Evolutionary conservation across 1,284 basidiomycete genomes (phyloP).

Genomic region (Erythrobasidium hasegawianum): DNA sequence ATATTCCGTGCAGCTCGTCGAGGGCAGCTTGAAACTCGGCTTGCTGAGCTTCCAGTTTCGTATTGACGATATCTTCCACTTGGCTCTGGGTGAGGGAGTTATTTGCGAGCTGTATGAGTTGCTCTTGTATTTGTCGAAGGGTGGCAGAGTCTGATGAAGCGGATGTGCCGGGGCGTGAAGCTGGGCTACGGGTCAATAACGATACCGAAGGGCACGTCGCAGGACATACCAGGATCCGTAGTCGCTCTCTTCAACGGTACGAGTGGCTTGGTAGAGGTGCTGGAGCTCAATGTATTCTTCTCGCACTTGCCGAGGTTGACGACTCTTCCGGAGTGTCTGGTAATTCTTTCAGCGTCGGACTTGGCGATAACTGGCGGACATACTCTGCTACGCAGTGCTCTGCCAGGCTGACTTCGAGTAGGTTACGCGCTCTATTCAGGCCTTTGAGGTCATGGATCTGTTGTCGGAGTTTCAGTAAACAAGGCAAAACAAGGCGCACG

Average conservation of each 20-base stretch:
- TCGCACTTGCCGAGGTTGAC: conserved; percentile 17
- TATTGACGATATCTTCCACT: conserved; percentile 18
- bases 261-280: conserved; percentile 11
- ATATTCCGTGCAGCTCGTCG: conserved; percentile 12
- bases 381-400: conserved; percentile 26
- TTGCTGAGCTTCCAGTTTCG: conserved; percentile 18
- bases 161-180: background rate
- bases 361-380: no score
- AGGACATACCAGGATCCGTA: background rate
- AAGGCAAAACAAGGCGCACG: background rate
- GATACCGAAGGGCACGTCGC: background rate
- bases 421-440: conserved; percentile 6
- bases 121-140: background rate
- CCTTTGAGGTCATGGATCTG: conserved; percentile 18
- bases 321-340: conserved; percentile 21
- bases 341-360: background rate
- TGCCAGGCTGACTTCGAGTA: conserved; percentile 8
- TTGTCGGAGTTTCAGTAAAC: background rate
- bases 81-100: conserved; percentile 3
- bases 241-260: conserved; percentile 25
- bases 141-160: background rate
- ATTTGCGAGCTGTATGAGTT: background rate
- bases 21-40: conserved; percentile 16
- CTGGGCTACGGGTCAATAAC: background rate
- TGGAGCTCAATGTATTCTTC: conserved; percentile 2